Evolutionary conservation across 192 early-diverging fungal species (phyloP).

Genomic region (Coemansia sp.): DNA sequence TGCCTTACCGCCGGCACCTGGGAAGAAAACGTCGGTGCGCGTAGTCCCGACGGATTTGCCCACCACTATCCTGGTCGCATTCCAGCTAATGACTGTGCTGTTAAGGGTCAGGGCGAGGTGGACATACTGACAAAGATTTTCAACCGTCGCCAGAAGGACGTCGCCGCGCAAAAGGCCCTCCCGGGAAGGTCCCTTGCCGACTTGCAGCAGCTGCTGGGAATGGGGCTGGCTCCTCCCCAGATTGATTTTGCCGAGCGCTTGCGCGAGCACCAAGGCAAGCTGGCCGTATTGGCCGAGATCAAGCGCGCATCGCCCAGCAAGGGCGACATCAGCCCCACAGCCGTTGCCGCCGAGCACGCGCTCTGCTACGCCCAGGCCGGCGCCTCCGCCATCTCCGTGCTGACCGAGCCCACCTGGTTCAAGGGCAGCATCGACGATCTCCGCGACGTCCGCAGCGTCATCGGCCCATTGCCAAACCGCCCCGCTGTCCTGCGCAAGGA

Average conservation of each 20-base stretch:
- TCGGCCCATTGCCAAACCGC: slow-evolving; percentile 65
- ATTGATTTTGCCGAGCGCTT: slow-evolving; percentile 81
- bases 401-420: slow-evolving; percentile 99
- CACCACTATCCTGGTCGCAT: slow-evolving; percentile 28
- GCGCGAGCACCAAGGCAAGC: slow-evolving; percentile 11
- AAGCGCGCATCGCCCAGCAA: slow-evolving; percentile 97
- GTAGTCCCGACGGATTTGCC: slow-evolving; percentile 16
- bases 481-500: slow-evolving; percentile 97
- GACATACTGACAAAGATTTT: slow-evolving; percentile 83
- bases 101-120: slow-evolving; percentile 23
- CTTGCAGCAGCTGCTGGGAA: slow-evolving; percentile 64
- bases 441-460: slow-evolving; percentile 73
- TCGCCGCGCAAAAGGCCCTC: slow-evolving; percentile 61
- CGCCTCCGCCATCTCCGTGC: slow-evolving; percentile 91
- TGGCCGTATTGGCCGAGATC: slow-evolving; percentile 94
- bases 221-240: slow-evolving; percentile 67
- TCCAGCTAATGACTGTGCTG: not conserved
- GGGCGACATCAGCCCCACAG: slow-evolving; percentile 80
- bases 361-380: slow-evolving; percentile 83
- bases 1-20: slow-evolving; percentile 82
- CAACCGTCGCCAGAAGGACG: slow-evolving; percentile 76
- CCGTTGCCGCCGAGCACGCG: slow-evolving; percentile 86
- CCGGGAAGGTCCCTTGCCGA: slow-evolving; percentile 75
- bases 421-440: slow-evolving; percentile 92
- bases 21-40: slow-evolving; percentile 60